Evolutionary conservation across 345 rosid genomes (phyloP).

Genomic region (Garcia nutans): DNA sequence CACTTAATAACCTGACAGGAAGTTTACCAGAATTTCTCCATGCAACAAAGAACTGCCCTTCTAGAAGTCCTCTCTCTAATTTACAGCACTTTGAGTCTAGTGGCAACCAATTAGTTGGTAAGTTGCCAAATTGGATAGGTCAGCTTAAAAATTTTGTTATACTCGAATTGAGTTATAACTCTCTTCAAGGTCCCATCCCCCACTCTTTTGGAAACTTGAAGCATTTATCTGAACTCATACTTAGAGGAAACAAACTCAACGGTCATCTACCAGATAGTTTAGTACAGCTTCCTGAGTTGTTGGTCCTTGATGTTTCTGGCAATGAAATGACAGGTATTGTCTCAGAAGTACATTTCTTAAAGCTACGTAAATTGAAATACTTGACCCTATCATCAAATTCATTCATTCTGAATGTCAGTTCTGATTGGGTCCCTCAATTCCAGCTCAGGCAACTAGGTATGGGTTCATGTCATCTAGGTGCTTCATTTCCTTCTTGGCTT

Average conservation of each 20-base stretch:
- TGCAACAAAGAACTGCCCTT: slow-evolving; percentile 25
- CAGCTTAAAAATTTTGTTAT: slow-evolving; percentile 33
- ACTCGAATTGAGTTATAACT: slow-evolving; percentile 31
- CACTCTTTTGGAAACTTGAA: slow-evolving; percentile 42
- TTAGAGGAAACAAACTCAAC: slow-evolving; percentile 45
- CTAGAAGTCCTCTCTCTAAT: slow-evolving; percentile 26
- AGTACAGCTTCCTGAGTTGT: slow-evolving; percentile 42
- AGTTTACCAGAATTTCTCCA: slow-evolving; percentile 30
- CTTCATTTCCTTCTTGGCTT: slow-evolving; percentile 59
- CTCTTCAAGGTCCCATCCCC: slow-evolving; percentile 50
- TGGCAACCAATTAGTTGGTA: slow-evolving; percentile 29
- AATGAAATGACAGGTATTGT: slow-evolving; percentile 52
- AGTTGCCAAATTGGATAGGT: slow-evolving; percentile 48
- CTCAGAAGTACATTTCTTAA: slow-evolving; percentile 41
- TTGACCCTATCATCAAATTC: slow-evolving; percentile 40
- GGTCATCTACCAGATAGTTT: slow-evolving; percentile 49
- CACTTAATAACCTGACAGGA: slow-evolving; percentile 39
- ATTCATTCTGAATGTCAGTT: slow-evolving; percentile 38
- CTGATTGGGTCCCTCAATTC: slow-evolving; percentile 60
- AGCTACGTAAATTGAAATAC: slow-evolving; percentile 33
- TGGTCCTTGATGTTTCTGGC: slow-evolving; percentile 31
- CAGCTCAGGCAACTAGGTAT: slow-evolving; percentile 38
- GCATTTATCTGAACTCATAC: slow-evolving; percentile 36
- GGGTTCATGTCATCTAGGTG: slow-evolving; percentile 53
- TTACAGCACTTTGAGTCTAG: slow-evolving; percentile 29